Percentiles rank a stretch among this genome's conserved stretches.
Evolutionary conservation across 129 eudicot genomes (phyloP).

Genomic region (Saussurea involucrata): DNA sequence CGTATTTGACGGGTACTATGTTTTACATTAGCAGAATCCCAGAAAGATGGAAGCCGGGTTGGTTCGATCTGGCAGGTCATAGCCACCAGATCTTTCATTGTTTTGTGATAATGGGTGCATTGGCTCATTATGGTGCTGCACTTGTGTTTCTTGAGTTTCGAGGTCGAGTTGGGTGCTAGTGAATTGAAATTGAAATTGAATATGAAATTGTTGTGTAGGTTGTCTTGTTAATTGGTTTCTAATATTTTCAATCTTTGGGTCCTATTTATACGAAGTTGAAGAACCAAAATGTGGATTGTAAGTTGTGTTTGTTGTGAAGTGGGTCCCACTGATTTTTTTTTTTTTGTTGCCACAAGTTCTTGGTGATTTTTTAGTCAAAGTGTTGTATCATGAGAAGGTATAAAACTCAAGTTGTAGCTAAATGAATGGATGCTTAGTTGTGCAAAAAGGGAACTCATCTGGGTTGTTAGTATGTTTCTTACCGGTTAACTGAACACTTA

Average conservation of each 20-base stretch:
- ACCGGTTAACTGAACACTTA: too few species aligned
- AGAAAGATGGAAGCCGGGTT: constrained; percentile 88
- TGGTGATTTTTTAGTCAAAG: constrained; percentile 9
- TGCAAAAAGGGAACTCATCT: too few species aligned
- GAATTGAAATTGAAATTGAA: neutral
- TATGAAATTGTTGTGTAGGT: neutral
- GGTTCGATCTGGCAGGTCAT: constrained; percentile 92
- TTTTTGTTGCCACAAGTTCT: neutral
- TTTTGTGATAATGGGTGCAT: constrained; percentile 84
- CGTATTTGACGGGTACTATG: constrained; percentile 71
- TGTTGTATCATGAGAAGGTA: constrained; percentile 20
- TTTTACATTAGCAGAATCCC: constrained; percentile 78
- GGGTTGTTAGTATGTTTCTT: too few species aligned
- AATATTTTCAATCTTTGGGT: constrained; percentile 12
- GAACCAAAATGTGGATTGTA: constrained; percentile 22
- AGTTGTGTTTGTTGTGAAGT: constrained; percentile 26
- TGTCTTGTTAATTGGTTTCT: neutral
- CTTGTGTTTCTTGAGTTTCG: constrained; percentile 59
- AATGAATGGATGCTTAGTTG: constrained; percentile 1
- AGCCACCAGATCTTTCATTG: constrained; percentile 96
- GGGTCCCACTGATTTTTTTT: constrained; percentile 8
- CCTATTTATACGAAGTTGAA: constrained; percentile 18
- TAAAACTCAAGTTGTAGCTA: constrained; percentile 23
- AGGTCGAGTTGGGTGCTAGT: constrained; percentile 44
- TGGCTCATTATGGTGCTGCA: constrained; percentile 95